phyloP scores from a whole-genome alignment of 2,329 filamentous ascomycete species.

The Bipolaris zeicola region DNA sequence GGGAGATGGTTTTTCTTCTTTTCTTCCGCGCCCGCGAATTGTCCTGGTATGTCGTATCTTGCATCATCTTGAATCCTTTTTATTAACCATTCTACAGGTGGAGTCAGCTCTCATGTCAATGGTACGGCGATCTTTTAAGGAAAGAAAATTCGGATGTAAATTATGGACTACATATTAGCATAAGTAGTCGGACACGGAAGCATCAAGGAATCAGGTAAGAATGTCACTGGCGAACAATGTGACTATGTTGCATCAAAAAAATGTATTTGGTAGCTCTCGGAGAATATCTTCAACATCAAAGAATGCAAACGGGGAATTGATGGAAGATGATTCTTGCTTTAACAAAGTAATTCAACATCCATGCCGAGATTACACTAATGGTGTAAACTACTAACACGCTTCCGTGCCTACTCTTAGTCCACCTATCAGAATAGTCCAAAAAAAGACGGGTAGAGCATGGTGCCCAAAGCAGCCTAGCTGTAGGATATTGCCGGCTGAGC shows the following conservation, averaged over 20 bases:
- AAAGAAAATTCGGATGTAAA: neutral
- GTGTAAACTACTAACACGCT: too few species aligned
- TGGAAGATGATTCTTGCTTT: too few species aligned
- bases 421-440: neutral
- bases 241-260: too few species aligned
- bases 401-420: neutral
- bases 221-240: too few species aligned
- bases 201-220: too few species aligned
- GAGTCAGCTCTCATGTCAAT: conserved; percentile 53
- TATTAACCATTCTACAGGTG: conserved; percentile 32
- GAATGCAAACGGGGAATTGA: too few species aligned
- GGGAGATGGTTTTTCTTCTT: conserved; percentile 67
- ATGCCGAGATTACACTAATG: neutral
- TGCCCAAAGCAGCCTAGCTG: conserved; percentile 13
- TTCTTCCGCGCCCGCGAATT: conserved; percentile 64
- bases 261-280: too few species aligned
- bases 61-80: neutral
- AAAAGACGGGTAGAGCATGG: neutral
- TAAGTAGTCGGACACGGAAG: too few species aligned
- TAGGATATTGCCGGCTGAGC: conserved; percentile 8
- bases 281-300: too few species aligned
- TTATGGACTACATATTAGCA: too few species aligned
- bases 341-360: neutral
- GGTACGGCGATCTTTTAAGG: conserved; percentile 48
- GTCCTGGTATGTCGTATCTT: conserved; percentile 52